These are phyloP conservation scores for Tarenaya hassleriana DNA, from an alignment of 345 rosid genomes.

Conservation along the genomic window DNA sequence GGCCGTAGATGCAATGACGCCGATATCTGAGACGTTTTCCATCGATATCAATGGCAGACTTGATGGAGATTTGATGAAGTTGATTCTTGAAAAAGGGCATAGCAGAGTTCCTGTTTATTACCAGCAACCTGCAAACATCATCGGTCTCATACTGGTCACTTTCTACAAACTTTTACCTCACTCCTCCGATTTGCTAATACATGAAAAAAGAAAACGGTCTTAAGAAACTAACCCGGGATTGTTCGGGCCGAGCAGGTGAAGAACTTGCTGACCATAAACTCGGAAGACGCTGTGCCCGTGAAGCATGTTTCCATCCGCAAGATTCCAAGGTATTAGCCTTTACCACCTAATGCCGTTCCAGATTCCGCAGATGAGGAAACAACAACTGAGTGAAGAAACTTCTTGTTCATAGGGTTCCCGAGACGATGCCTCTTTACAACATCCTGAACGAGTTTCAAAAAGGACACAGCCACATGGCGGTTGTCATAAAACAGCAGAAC, in stretches of 20 bases:
- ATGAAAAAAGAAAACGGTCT: not conserved
- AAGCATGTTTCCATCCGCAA: conserved; percentile 78
- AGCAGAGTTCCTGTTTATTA: conserved; percentile 96
- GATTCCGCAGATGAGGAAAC: no score
- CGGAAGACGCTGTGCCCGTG: conserved; percentile 72
- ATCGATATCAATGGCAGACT: conserved; percentile 80
- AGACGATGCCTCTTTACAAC: conserved; percentile 79
- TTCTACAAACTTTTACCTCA: not conserved
- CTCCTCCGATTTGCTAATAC: conserved; percentile 11
- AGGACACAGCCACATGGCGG: conserved; percentile 99
- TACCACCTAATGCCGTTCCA: not conserved
- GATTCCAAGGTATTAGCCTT: conserved; percentile 64
- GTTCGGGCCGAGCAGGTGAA: conserved; percentile 77
- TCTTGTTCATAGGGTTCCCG: conserved; percentile 51
- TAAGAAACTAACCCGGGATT: not conserved
- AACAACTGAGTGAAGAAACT: not conserved
- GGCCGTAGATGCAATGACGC: conserved; percentile 89
- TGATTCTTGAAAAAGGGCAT: conserved; percentile 91
- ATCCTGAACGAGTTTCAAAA: conserved; percentile 97
- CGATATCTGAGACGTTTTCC: conserved; percentile 67
- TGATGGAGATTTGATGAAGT: conserved; percentile 61
- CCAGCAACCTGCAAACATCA: conserved; percentile 82
- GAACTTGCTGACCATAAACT: conserved; percentile 74
- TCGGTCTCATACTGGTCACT: conserved; percentile 78
- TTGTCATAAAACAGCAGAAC: conserved; percentile 54